phyloP scores from a whole-genome alignment of 805 yeast species.

The Diddensiella santjacobensis region DNA sequence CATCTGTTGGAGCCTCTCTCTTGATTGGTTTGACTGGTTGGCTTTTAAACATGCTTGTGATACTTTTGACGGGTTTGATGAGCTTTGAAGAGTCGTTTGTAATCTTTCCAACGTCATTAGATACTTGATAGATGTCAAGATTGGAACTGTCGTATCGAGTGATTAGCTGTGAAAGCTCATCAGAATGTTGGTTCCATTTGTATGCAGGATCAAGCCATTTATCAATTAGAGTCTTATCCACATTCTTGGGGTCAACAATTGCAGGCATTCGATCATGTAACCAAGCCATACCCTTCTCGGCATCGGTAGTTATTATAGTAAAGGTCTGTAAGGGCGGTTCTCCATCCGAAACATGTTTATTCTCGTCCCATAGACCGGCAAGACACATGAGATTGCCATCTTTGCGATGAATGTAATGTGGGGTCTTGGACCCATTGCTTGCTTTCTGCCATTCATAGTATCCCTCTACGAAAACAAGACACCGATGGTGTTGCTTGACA shows the following conservation, averaged over 20 bases:
- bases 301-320: constrained; percentile 72
- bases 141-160: constrained; percentile 35
- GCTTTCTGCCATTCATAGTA: constrained; percentile 75
- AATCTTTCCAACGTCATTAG: constrained; percentile 61
- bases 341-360: constrained; percentile 23
- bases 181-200: constrained; percentile 25
- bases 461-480: constrained; percentile 76
- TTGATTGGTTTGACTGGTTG: neutral
- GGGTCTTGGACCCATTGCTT: constrained; percentile 46
- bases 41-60: constrained; percentile 11
- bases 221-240: constrained; percentile 50
- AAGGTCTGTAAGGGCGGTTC: constrained; percentile 42
- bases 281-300: constrained; percentile 59
- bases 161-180: constrained; percentile 40
- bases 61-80: constrained; percentile 30
- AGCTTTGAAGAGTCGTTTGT: constrained; percentile 44
- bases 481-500: constrained; percentile 48
- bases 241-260: constrained; percentile 48
- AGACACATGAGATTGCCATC: constrained; percentile 54
- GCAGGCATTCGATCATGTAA: constrained; percentile 79
- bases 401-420: constrained; percentile 60
- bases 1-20: neutral
- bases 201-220: constrained; percentile 55
- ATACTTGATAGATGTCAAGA: constrained; percentile 55
- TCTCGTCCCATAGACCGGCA: constrained; percentile 52